A percentile compares a stretch with the other conserved stretches of the same genome.
Evolutionary conservation across 2,329 filamentous ascomycete species (phyloP).

Genomic region (Hirsutella rhossiliensis): DNA sequence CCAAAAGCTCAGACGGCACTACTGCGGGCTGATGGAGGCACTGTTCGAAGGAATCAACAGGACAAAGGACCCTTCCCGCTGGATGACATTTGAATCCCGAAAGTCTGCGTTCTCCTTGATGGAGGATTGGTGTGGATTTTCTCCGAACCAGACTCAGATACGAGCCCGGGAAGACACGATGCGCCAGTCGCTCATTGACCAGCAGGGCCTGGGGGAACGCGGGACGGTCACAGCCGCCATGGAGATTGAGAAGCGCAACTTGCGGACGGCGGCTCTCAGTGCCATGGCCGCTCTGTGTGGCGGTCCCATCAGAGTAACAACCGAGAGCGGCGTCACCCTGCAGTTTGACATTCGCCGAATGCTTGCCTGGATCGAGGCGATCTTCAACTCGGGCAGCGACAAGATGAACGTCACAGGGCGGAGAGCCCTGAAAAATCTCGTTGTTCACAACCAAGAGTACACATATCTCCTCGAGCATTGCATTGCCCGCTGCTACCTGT

Average conservation of each 20-base stretch:
- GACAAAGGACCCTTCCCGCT: conserved; percentile 72
- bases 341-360: conserved; percentile 89
- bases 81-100: conserved; percentile 95
- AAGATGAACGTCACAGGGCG: conserved; percentile 84
- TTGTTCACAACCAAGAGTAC: conserved; percentile 81
- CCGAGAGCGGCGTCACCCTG: conserved; percentile 74
- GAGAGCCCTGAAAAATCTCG: conserved; percentile 77
- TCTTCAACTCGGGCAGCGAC: conserved; percentile 86
- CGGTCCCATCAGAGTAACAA: conserved; percentile 73
- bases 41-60: conserved; percentile 85
- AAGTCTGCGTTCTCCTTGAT: conserved; percentile 94
- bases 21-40: conserved; percentile 87
- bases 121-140: conserved; percentile 99
- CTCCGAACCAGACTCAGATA: conserved; percentile 77
- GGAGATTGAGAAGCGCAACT: conserved; percentile 92
- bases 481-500: conserved; percentile 80
- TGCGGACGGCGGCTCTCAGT: conserved; percentile 81
- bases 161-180: conserved; percentile 75
- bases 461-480: conserved; percentile 79
- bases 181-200: conserved; percentile 71
- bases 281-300: conserved; percentile 92
- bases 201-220: conserved; percentile 63
- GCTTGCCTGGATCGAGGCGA: conserved; percentile 89
- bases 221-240: conserved; percentile 76
- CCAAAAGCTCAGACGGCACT: conserved; percentile 81